These are phyloP conservation scores for Pulveroboletus sp. DNA, from an alignment of 768 basidiomycete genomes.

Conservation along the genomic window DNA sequence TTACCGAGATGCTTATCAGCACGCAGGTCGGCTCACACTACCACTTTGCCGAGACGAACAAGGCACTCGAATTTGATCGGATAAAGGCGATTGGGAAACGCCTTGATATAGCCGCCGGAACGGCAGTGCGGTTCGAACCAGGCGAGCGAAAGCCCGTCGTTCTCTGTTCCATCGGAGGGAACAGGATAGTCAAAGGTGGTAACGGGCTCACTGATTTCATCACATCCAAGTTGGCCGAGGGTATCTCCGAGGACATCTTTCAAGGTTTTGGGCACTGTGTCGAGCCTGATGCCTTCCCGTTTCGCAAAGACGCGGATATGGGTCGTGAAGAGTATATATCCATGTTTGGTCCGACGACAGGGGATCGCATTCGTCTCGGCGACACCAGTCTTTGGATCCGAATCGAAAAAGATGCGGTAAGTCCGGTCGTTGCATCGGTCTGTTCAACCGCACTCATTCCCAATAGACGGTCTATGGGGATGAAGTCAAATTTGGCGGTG, in stretches of 20 bases:
- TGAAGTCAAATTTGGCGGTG: constrained; percentile 97
- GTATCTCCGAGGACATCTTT: constrained; percentile 16
- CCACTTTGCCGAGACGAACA: constrained; percentile 90
- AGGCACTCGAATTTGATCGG: constrained; percentile 79
- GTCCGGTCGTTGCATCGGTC: neutral
- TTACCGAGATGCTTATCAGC: neutral
- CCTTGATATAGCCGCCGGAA: constrained; percentile 92
- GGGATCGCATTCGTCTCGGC: constrained; percentile 84
- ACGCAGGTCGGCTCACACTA: constrained; percentile 89
- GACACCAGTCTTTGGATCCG: constrained; percentile 91
- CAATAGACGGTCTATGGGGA: constrained; percentile 84
- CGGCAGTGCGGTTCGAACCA: constrained; percentile 95
- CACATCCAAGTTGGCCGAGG: constrained; percentile 52
- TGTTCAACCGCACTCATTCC: neutral
- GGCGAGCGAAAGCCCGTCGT: constrained; percentile 84
- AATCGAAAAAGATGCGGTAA: constrained; percentile 81
- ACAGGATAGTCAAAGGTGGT: constrained; percentile 71
- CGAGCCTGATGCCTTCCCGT: constrained; percentile 58
- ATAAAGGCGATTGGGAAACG: constrained; percentile 75
- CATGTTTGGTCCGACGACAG: constrained; percentile 95
- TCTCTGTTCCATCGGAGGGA: constrained; percentile 76
- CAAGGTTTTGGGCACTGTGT: constrained; percentile 68
- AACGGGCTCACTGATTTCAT: constrained; percentile 48
- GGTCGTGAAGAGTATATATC: constrained; percentile 75
- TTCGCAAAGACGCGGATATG: constrained; percentile 53